Conservation (phyloP, 2,329 filamentous ascomycete species). For the Dichotomopilus funicola region DNA sequence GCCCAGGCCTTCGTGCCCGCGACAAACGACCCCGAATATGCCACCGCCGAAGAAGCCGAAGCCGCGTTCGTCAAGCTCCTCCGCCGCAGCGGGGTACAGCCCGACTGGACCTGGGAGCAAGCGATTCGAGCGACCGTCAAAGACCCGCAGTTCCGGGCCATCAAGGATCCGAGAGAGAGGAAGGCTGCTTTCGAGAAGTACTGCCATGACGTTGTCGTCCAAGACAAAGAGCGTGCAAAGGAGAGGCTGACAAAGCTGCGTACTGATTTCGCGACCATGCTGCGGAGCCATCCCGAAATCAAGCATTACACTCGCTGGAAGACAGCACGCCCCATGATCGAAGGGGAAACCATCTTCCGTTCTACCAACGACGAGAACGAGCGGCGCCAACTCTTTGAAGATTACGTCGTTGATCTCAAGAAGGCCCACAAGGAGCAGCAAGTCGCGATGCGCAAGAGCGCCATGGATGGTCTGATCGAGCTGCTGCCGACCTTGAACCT, state of each 20-base stretch:
- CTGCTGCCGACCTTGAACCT: conserved; percentile 74
- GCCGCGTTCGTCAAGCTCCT: conserved; percentile 88
- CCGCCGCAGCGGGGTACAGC: conserved; percentile 74
- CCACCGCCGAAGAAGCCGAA: conserved; percentile 79
- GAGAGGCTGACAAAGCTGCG: conserved; percentile 88
- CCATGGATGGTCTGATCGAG: conserved; percentile 74
- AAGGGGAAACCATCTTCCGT: conserved; percentile 91
- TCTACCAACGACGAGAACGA: conserved; percentile 84
- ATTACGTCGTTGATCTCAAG: conserved; percentile 82
- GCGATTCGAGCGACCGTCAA: conserved; percentile 78
- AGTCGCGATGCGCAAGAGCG: conserved; percentile 63
- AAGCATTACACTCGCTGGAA: conserved; percentile 97
- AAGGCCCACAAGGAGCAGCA: conserved; percentile 74
- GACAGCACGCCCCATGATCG: conserved; percentile 87
- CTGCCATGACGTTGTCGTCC: conserved; percentile 77
- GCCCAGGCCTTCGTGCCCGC: conserved; percentile 56
- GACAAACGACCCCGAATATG: conserved; percentile 69
- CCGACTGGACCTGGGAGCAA: conserved; percentile 91
- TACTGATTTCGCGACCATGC: conserved; percentile 91
- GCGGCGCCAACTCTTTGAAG: conserved; percentile 83
- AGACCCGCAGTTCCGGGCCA: conserved; percentile 85
- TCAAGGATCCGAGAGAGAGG: conserved; percentile 87
- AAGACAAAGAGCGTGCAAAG: conserved; percentile 92
- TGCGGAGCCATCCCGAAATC: conserved; percentile 93
- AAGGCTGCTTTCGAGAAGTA: conserved; percentile 93